Base-by-base conservation (phyloP, 805 yeast species). In the Candida caryicola region DNA sequence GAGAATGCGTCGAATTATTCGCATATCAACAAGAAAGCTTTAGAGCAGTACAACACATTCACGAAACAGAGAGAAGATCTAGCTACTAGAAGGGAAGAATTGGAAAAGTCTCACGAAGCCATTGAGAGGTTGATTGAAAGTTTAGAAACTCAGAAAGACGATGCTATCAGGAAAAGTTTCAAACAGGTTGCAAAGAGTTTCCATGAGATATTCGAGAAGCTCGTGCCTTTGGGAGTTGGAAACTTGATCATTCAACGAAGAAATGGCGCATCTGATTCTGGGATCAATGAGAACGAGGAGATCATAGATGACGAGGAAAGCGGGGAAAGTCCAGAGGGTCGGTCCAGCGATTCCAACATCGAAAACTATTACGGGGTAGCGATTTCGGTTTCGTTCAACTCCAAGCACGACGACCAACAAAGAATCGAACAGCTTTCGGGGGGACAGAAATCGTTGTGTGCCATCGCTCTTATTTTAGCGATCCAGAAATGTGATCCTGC, bases 381-480 rank as follows among this genome's bases (percentile, higher is more conserved):
- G 0, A 86, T 93, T 38, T 72, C 82, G 7, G 97, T 90, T 2
- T 86, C 96, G 0, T 91, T 91, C 71, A 91, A 88, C 57, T 83
- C 95, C 7, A 82, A 82, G 54, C 72, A 75, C 18, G 85, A 90
- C 54, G 96, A 89, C 49, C 96, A 87, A 57, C 85, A 83, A 44
- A 73, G 85, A 44, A 82, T 91, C 40, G 95, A 88, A 57, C 97
- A 90, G 57, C 69, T 93, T 13, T 87, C 96, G 1, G 99, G 99
- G 29, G 99, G 99, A 8, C 99, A 93, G 55, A 91, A 91, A 58
- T 85, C 97, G 0, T 68, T 93, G n/a, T 90, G 98, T 69, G 98
- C 99, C 1, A 80, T 93, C 49, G 90, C 98, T 0, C 73, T 93
- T 35, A 90, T 93, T 47, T 72, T 93, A 41, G 97, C 99, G 3